Percentiles rank a stretch among this genome's conserved stretches.
These are phyloP conservation scores for Atkinsonella texensis DNA, from an alignment of 2,329 filamentous ascomycete genomes.

Conservation along the genomic window DNA sequence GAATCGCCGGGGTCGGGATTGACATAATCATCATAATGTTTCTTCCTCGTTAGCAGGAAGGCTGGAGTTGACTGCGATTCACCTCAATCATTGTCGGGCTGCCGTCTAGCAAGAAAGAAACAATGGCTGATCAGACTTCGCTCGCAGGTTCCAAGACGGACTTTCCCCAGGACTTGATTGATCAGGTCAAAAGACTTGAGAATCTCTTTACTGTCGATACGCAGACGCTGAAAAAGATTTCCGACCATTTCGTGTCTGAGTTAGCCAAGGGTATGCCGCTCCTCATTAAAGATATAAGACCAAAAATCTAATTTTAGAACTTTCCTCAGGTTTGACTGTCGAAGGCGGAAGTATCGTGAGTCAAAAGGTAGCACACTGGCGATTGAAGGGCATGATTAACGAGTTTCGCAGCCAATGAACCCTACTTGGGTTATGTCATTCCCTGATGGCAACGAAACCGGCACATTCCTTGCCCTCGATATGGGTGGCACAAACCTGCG, in stretches of 20 bases:
- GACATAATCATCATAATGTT: not conserved
- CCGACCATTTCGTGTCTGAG: constrained; percentile 79
- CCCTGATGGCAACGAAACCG: constrained; percentile 76
- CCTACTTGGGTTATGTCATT: constrained; percentile 91
- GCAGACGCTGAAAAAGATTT: constrained; percentile 78
- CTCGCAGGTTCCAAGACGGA: constrained; percentile 73
- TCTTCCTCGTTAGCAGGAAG: not conserved
- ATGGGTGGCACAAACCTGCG: constrained; percentile 95
- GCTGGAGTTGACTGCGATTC: not conserved
- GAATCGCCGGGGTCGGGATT: not conserved
- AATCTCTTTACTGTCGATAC: constrained; percentile 68
- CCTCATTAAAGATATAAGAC: too few species aligned
- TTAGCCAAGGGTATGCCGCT: constrained; percentile 60
- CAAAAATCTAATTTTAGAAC: not conserved
- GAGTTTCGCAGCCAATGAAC: constrained; percentile 72
- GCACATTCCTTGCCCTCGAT: constrained; percentile 80
- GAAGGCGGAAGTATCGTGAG: constrained; percentile 88
- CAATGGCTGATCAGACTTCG: constrained; percentile 10
- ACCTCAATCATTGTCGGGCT: not conserved
- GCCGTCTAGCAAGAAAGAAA: not conserved
- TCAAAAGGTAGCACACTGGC: constrained; percentile 10
- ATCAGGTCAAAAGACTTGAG: constrained; percentile 74
- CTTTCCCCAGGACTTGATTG: constrained; percentile 70
- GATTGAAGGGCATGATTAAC: constrained; percentile 10
- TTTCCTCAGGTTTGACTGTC: constrained; percentile 55